A percentile compares a stretch with the other conserved stretches of the same genome.
phyloP scores from a whole-genome alignment of 2,329 filamentous ascomycete genomes.

The Trichoderma atrobrunneum region DNA sequence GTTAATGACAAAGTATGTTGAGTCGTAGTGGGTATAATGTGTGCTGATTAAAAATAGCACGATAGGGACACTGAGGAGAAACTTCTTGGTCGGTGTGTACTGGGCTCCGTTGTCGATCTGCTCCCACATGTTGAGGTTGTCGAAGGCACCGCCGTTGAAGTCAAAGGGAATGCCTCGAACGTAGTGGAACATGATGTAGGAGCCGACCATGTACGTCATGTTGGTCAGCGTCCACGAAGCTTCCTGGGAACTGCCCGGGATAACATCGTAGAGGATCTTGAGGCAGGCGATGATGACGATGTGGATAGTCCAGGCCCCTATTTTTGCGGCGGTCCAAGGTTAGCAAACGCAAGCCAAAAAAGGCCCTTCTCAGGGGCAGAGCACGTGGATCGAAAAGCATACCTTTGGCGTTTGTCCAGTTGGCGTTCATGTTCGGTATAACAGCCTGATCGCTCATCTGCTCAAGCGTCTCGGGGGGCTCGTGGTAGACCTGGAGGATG shows the following conservation, averaged over 20 bases:
- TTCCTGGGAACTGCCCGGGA: slow-evolving; percentile 94
- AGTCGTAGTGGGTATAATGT: slow-evolving; percentile 97
- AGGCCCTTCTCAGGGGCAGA: slow-evolving; percentile 27
- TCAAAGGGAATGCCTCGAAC: slow-evolving; percentile 97
- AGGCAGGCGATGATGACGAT: slow-evolving; percentile 85
- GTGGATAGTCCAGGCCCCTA: slow-evolving; percentile 98
- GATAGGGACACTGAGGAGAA: slow-evolving; percentile 90
- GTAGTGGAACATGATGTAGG: slow-evolving; percentile 99
- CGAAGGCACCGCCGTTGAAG: slow-evolving; percentile 97
- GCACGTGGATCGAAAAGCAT: slow-evolving; percentile 26
- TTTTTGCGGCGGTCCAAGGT: neutral
- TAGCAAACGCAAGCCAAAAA: neutral
- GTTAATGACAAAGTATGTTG: slow-evolving; percentile 97
- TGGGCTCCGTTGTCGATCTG: slow-evolving; percentile 99
- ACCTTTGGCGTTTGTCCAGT: slow-evolving; percentile 99
- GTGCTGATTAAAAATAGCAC: slow-evolving; percentile 94
- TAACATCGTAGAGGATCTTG: slow-evolving; percentile 96
- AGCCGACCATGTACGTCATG: slow-evolving; percentile 98
- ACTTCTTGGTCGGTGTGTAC: slow-evolving; percentile 98
- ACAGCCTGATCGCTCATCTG: slow-evolving; percentile 96
- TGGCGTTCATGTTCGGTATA: slow-evolving; percentile 91
- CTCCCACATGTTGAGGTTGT: slow-evolving; percentile 99
- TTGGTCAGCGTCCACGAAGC: slow-evolving; percentile 98
- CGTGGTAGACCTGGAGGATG: slow-evolving; percentile 87
- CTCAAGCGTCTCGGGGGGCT: slow-evolving; percentile 93